Evolutionary conservation across 2,329 filamentous ascomycete species (phyloP).

Genomic region (Arachnopeziza araneosa): DNA sequence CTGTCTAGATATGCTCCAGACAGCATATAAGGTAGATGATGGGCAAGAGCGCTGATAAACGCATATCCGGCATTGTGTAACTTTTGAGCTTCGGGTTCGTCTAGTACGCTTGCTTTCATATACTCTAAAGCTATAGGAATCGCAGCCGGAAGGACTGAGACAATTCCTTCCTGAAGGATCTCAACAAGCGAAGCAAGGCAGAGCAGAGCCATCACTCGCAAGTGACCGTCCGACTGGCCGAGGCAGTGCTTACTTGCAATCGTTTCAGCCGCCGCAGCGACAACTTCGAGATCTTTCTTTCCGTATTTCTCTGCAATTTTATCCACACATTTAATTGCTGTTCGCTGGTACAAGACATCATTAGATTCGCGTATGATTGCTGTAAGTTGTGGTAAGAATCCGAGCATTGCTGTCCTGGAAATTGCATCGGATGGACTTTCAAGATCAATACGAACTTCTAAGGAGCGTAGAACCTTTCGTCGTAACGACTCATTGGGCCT

Average conservation of each 20-base stretch:
- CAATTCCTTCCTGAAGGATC: slow-evolving; percentile 78
- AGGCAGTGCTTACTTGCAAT: slow-evolving; percentile 74
- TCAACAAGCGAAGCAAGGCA: slow-evolving; percentile 87
- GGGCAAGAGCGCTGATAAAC: slow-evolving; percentile 71
- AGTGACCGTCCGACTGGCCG: slow-evolving; percentile 63
- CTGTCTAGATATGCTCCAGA: slow-evolving; percentile 68
- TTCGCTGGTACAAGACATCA: slow-evolving; percentile 73
- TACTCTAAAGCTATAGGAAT: slow-evolving; percentile 68
- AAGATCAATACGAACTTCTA: slow-evolving; percentile 72
- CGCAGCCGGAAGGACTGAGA: slow-evolving; percentile 73
- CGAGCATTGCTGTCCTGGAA: slow-evolving; percentile 66
- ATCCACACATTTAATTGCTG: slow-evolving; percentile 83
- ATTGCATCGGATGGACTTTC: slow-evolving; percentile 63
- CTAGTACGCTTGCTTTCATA: slow-evolving; percentile 56
- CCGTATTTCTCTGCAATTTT: slow-evolving; percentile 93
- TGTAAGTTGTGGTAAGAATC: slow-evolving; percentile 74
- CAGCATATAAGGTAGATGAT: slow-evolving; percentile 86
- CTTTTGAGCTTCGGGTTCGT: slow-evolving; percentile 49
- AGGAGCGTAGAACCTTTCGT: slow-evolving; percentile 71
- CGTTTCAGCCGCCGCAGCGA: slow-evolving; percentile 68
- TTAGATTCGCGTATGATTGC: slow-evolving; percentile 67
- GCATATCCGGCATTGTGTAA: slow-evolving; percentile 80
- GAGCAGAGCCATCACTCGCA: slow-evolving; percentile 78
- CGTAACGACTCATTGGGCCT: slow-evolving; percentile 69
- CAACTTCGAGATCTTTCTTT: slow-evolving; percentile 76